Percentiles rank a stretch among this genome's conserved stretches.
These are phyloP conservation scores for Prunella vulgaris DNA, from an alignment of 257 asterid genomes.

Conservation along the genomic window DNA sequence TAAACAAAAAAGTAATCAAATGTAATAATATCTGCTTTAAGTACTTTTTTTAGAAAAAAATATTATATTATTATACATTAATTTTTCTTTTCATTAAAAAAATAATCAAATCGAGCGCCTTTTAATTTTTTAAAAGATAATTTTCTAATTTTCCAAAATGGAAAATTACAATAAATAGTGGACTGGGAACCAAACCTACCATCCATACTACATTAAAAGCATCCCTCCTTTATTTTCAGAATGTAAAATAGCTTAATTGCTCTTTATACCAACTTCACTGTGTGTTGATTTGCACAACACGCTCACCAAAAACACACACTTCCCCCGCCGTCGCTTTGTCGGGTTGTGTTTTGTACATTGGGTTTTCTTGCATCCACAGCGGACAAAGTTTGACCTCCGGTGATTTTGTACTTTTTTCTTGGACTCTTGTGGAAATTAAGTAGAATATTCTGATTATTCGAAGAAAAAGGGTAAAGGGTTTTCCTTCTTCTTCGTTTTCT, in stretches of 20 bases:
- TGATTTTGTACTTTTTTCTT: slow-evolving; percentile 26
- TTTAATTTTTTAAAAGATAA: no score
- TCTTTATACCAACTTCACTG: slow-evolving; percentile 23
- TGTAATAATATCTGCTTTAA: no score
- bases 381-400: slow-evolving; percentile 37
- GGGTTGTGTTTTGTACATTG: slow-evolving; percentile 18
- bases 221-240: slow-evolving; percentile 12
- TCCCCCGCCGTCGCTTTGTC: slow-evolving; percentile 40
- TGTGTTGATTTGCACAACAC: background rate
- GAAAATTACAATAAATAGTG: background rate
- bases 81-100: no score
- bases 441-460: slow-evolving; percentile 23
- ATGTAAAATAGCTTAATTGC: slow-evolving; percentile 21
- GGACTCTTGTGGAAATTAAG: slow-evolving; percentile 24
- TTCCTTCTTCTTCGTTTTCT: background rate
- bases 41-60: background rate
- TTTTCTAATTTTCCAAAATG: background rate
- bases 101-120: no score
- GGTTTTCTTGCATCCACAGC: slow-evolving; percentile 11
- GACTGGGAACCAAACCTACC: slow-evolving; percentile 20
- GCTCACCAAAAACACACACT: slow-evolving; percentile 12
- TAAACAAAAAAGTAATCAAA: no score
- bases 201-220: slow-evolving; percentile 29
- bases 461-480: slow-evolving; percentile 16
- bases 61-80: no score